Conservation (phyloP, 768 basidiomycete genomes). For the Mycena vulgaris region DNA sequence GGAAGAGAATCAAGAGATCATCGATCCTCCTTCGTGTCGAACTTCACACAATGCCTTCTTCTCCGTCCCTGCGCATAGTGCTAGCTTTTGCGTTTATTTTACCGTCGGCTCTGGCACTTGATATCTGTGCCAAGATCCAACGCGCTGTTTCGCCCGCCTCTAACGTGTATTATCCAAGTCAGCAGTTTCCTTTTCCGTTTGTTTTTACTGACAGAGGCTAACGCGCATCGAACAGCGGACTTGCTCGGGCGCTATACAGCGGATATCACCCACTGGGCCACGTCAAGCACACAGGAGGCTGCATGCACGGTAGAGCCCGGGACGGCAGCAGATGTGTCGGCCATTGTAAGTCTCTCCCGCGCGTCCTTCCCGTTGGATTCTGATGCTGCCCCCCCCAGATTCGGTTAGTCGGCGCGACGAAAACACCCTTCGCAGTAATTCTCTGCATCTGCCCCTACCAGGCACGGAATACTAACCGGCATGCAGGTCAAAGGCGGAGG, state of each 20-base stretch:
- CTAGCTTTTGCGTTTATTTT: too few species aligned
- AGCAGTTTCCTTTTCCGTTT: too few species aligned
- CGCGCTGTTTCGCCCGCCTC: slow-evolving; percentile 59
- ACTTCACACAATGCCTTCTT: too few species aligned
- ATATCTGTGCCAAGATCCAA: slow-evolving; percentile 55
- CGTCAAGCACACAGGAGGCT: slow-evolving; percentile 61
- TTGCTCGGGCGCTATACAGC: slow-evolving; percentile 52
- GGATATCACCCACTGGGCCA: slow-evolving; percentile 67
- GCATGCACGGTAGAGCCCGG: slow-evolving; percentile 74
- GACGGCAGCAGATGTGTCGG: slow-evolving; percentile 63
- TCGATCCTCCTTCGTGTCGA: too few species aligned
- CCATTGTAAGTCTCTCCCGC: slow-evolving; percentile 56
- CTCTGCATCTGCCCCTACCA: too few species aligned
- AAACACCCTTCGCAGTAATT: neutral
- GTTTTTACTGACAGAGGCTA: neutral
- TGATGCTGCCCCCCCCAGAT: slow-evolving; percentile 52
- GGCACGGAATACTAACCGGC: slow-evolving; percentile 50
- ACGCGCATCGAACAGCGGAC: neutral
- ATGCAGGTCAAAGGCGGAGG: slow-evolving; percentile 57
- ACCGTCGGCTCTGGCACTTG: neutral
- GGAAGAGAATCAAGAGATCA: too few species aligned
- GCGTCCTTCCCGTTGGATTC: neutral
- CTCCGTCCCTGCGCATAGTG: too few species aligned
- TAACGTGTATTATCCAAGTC: slow-evolving; percentile 62
- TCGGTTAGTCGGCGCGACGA: slow-evolving; percentile 34